Evolutionary conservation across 2,329 filamentous ascomycete species (phyloP).

Genomic region (Trichoderma koningiopsis): DNA sequence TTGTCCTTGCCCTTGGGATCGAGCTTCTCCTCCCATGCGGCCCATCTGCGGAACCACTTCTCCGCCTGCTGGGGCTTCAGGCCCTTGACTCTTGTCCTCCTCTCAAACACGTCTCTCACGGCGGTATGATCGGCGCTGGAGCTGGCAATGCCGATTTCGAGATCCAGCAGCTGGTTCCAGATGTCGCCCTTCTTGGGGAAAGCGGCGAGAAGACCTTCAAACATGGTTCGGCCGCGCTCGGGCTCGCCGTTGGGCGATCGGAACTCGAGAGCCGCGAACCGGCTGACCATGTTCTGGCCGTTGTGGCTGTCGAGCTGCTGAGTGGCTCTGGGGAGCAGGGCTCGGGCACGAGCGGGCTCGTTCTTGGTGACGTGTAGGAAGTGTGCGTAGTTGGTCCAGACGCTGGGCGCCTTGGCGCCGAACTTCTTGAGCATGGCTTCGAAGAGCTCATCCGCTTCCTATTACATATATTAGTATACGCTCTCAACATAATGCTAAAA

Average conservation of each 20-base stretch:
- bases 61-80: constrained; percentile 82
- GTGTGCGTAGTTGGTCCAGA: constrained; percentile 94
- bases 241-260: constrained; percentile 77
- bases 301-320: constrained; percentile 75
- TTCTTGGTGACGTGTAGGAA: constrained; percentile 79
- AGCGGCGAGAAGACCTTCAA: constrained; percentile 80
- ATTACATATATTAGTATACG: background rate
- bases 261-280: constrained; percentile 93
- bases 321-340: constrained; percentile 77
- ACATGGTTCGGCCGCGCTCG: constrained; percentile 91
- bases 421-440: constrained; percentile 86
- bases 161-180: constrained; percentile 88
- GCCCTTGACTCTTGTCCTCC: constrained; percentile 67
- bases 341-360: constrained; percentile 72
- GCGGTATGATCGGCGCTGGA: constrained; percentile 54
- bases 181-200: constrained; percentile 90
- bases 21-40: constrained; percentile 78
- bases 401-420: constrained; percentile 73
- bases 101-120: constrained; percentile 78
- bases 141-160: constrained; percentile 69
- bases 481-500: constrained; percentile 39
- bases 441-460: constrained; percentile 90
- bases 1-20: constrained; percentile 68
- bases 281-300: constrained; percentile 71
- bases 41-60: constrained; percentile 91